These are phyloP conservation scores for Backusella australiensis DNA, from an alignment of 192 early-diverging fungal genomes.

Conservation along the genomic window DNA sequence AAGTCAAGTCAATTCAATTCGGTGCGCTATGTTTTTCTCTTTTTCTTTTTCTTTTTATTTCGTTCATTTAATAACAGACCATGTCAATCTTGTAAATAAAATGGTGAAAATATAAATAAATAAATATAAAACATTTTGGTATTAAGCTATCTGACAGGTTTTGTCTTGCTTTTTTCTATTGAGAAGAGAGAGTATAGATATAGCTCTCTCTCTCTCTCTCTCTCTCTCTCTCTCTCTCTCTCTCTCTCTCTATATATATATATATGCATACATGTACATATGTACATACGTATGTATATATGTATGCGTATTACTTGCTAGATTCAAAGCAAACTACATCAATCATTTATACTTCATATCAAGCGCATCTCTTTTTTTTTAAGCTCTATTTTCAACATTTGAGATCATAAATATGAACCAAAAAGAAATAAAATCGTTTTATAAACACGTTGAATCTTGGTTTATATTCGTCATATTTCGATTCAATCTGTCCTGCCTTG, in stretches of 20 bases:
- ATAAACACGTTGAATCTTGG: background rate
- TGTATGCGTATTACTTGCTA: background rate
- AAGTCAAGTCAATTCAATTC: too few relatives aligned
- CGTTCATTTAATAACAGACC: background rate
- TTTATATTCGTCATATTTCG: background rate
- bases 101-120: background rate
- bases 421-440: background rate
- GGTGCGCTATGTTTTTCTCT: background rate
- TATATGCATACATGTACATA: too few relatives aligned
- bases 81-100: background rate
- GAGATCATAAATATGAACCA: too few relatives aligned
- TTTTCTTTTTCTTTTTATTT: constrained; percentile 12
- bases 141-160: background rate
- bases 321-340: too few relatives aligned
- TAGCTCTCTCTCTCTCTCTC: too few relatives aligned
- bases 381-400: too few relatives aligned
- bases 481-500: background rate
- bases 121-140: background rate
- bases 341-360: too few relatives aligned
- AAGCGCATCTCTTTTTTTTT: too few relatives aligned
- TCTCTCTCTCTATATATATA: background rate
- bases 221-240: too few relatives aligned
- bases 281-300: background rate
- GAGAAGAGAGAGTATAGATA: too few relatives aligned
- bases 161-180: background rate